These are phyloP conservation scores for Aspergillus niger DNA, from an alignment of 2,329 filamentous ascomycete species.

Conservation along the genomic window DNA sequence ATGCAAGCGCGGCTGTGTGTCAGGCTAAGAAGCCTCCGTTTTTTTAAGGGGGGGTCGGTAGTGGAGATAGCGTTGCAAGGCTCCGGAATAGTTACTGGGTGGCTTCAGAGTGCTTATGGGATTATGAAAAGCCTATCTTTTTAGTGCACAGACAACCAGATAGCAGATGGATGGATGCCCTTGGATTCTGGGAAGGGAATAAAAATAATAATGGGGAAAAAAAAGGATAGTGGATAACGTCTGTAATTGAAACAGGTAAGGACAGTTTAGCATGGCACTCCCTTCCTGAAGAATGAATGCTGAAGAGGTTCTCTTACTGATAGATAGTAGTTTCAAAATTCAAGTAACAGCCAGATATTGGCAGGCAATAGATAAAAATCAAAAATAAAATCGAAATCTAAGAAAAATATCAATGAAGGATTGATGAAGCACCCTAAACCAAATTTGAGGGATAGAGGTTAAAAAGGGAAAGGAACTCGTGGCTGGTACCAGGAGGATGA, in stretches of 20 bases:
- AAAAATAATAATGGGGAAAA: background rate
- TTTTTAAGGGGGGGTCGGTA: slow-evolving; percentile 25
- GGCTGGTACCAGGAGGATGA: slow-evolving; percentile 17
- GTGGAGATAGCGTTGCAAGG: slow-evolving; percentile 27
- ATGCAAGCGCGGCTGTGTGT: slow-evolving; percentile 34
- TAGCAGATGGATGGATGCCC: background rate
- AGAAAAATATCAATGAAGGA: background rate
- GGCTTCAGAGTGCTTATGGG: slow-evolving; percentile 18
- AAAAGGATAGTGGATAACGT: background rate
- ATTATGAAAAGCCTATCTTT: slow-evolving; percentile 19
- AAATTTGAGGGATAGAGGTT: slow-evolving; percentile 1
- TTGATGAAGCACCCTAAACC: background rate
- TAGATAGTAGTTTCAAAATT: background rate
- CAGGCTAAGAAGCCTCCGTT: slow-evolving; percentile 27
- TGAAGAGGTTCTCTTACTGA: background rate
- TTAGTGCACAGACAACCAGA: slow-evolving; percentile 14
- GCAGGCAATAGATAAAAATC: background rate
- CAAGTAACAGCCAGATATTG: background rate
- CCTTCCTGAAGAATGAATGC: background rate
- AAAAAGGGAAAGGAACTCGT: slow-evolving; percentile 9
- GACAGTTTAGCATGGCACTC: background rate
- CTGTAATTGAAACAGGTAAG: background rate
- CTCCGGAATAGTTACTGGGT: slow-evolving; percentile 22
- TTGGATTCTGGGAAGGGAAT: background rate
- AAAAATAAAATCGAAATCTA: background rate